Evolutionary conservation across 331 rosid genomes (phyloP).

Genomic region (Erythrophleum ivorense): DNA sequence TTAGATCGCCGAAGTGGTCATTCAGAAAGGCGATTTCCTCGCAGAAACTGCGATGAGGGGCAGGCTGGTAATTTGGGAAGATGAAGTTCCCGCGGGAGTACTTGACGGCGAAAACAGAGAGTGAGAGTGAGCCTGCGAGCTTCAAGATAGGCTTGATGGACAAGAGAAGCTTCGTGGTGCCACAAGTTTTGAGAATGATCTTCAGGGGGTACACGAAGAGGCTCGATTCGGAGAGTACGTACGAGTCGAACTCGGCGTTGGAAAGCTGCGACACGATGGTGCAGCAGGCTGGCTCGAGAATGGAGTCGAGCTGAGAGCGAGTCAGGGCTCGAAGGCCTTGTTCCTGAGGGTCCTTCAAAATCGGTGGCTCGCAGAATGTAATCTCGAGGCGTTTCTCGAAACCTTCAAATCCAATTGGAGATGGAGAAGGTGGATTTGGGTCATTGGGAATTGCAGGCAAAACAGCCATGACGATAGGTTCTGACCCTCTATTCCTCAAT

Average conservation of each 20-base stretch:
- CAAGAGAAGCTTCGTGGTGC: constrained; percentile 62
- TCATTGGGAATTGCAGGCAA: not conserved
- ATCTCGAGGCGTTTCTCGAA: constrained; percentile 69
- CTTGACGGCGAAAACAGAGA: constrained; percentile 50
- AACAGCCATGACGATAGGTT: constrained; percentile 38
- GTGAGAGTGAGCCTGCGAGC: constrained; percentile 49
- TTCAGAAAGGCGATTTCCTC: constrained; percentile 56
- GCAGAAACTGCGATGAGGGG: constrained; percentile 62
- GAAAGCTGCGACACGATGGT: constrained; percentile 60
- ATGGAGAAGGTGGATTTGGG: constrained; percentile 17
- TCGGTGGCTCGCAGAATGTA: constrained; percentile 45
- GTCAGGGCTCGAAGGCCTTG: constrained; percentile 60
- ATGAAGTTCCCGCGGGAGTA: constrained; percentile 68
- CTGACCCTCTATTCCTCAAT: not conserved
- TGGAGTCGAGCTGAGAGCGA: constrained; percentile 52
- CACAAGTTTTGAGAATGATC: constrained; percentile 68
- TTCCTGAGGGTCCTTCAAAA: constrained; percentile 51
- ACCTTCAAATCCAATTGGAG: constrained; percentile 69
- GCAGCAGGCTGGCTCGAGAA: constrained; percentile 66
- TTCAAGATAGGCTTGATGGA: constrained; percentile 52
- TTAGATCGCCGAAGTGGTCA: constrained; percentile 47
- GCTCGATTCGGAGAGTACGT: constrained; percentile 75
- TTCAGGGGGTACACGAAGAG: constrained; percentile 56
- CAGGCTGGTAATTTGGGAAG: constrained; percentile 60
- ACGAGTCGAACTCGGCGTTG: constrained; percentile 61